Conservation (phyloP, 169 alveolate species). For the Plasmodium gonderi region DNA sequence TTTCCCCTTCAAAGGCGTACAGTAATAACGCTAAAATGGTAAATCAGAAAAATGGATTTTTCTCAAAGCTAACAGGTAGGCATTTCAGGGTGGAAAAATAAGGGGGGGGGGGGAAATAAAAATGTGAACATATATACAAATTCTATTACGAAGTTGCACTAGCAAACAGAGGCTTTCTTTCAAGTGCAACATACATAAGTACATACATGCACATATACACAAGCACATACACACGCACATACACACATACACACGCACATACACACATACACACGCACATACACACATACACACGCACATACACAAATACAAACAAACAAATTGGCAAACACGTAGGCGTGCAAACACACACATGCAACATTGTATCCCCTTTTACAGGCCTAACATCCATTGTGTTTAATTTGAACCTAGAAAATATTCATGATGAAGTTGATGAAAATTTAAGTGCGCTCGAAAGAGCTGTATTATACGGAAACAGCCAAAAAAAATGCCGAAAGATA, state of each 20-base stretch:
- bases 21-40: slow-evolving; percentile 26
- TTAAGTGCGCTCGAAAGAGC: slow-evolving; percentile 40
- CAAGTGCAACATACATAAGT: no score
- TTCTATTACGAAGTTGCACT: no score
- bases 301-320: no score
- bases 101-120: not conserved
- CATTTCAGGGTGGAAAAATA: not conserved
- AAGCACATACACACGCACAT: no score
- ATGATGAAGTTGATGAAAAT: slow-evolving; percentile 58
- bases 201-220: no score
- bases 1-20: not conserved
- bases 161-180: no score
- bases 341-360: no score
- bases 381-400: slow-evolving; percentile 17
- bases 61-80: slow-evolving; percentile 62
- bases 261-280: no score
- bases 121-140: no score
- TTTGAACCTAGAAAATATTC: slow-evolving; percentile 21
- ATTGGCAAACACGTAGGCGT: no score
- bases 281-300: no score
- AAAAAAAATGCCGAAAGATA: slow-evolving; percentile 55
- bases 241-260: no score
- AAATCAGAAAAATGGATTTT: slow-evolving; percentile 24
- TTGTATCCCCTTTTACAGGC: slow-evolving; percentile 11
- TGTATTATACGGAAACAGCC: slow-evolving; percentile 42